Base-by-base conservation (phyloP, 148 eudicot species). In the Pharnaceum exiguum region DNA sequence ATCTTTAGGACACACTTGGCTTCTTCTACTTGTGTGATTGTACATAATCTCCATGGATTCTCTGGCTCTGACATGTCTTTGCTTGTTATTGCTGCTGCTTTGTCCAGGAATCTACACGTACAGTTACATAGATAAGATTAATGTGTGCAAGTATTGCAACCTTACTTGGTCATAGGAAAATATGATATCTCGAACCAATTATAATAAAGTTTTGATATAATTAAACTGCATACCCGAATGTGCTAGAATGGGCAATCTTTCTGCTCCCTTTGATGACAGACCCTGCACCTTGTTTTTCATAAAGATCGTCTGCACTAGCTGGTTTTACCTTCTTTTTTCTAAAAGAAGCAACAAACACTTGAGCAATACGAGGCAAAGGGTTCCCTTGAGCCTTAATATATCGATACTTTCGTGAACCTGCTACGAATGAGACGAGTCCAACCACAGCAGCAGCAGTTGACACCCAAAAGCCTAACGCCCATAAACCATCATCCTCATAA, bases 221-320 rank as follows among this genome's bases (percentile, higher is more conserved):
- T n/a, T n/a, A n/a, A n/a, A n/a, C n/a, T n/a, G 11, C 57, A 42
- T 60, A 68, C 72, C 55, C 67, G 73, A 57, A 35, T n/a, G 35
- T 11, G 43, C 61, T 48, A 32, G 84, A 81, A 51, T 89, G 96
- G n/a, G 35, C 51, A 55, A 94, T 94, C 72, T 89, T 94, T 43
- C 95, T 60, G 7, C 87, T 83, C 23, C 99, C 99, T 71, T 86
- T 94, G n/a, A 94, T 94, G 0, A 89, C 95, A 15, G 96, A 94
- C 37, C 78, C 78, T 0, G 60, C 24, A 10, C 99, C 96, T 46
- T 78, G 75, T 2, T 75, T 57, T 66, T 94, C 99, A 46, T 83
- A 86, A n/a, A 94, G 59, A 1, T 66, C 70, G 33, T 51, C n/a
- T 1, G 67, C 82, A 7, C 67, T 40, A 24, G 49, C 70, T 0